Evolutionary conservation across 371 early-diverging fungal genomes (phyloP).

Genomic region (Apophysomyces elegans): DNA sequence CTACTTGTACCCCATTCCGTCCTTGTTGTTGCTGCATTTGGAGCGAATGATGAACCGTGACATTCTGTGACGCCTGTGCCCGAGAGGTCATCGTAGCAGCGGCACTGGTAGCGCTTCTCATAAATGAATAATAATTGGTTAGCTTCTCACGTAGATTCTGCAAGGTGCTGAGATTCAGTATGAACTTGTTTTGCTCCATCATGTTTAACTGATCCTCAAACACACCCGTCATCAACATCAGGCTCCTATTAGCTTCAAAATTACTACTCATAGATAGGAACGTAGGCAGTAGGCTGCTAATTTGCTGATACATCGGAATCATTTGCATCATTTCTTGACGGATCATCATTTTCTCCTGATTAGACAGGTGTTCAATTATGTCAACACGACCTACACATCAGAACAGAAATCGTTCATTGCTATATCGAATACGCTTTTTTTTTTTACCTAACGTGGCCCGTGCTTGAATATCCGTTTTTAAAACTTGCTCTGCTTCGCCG

Average conservation of each 20-base stretch:
- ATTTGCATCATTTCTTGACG: slow-evolving; percentile 42
- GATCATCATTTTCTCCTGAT: slow-evolving; percentile 54
- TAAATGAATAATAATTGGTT: slow-evolving; percentile 48
- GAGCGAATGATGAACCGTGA: not conserved
- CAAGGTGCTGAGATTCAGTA: slow-evolving; percentile 49
- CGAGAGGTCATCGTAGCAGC: not conserved
- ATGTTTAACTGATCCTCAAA: slow-evolving; percentile 59
- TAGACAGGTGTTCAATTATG: slow-evolving; percentile 36
- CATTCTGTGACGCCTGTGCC: not conserved
- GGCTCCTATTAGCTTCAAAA: slow-evolving; percentile 48
- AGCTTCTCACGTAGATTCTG: slow-evolving; percentile 55
- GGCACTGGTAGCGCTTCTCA: not conserved
- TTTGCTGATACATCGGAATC: slow-evolving; percentile 48
- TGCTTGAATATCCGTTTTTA: slow-evolving; percentile 46
- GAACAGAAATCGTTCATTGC: not conserved
- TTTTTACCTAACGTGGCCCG: slow-evolving; percentile 45
- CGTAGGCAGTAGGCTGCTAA: slow-evolving; percentile 46
- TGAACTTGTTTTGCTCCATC: slow-evolving; percentile 48
- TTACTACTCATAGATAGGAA: slow-evolving; percentile 46
- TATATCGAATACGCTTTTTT: not conserved
- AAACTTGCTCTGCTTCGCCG: slow-evolving; percentile 41
- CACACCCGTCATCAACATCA: slow-evolving; percentile 64
- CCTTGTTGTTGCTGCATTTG: slow-evolving; percentile 4
- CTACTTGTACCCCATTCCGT: not conserved
- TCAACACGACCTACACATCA: slow-evolving; percentile 27